phyloP scores from a whole-genome alignment of 345 rosid species.

The Camelina sativa region DNA sequence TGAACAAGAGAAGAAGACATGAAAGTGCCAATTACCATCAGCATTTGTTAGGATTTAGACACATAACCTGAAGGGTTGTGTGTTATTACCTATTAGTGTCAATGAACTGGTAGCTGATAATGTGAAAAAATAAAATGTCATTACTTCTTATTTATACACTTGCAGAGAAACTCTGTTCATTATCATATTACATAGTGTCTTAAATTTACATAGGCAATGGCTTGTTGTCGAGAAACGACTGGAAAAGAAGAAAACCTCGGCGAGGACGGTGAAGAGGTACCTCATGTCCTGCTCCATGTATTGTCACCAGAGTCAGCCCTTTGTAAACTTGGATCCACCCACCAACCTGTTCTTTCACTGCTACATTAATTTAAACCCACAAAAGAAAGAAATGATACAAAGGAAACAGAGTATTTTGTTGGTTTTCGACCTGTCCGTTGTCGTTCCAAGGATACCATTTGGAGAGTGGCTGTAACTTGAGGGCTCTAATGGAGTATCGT shows the following conservation, averaged over 20 bases:
- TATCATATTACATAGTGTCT: neutral
- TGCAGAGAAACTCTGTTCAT: slow-evolving; percentile 19
- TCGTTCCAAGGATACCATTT: slow-evolving; percentile 95
- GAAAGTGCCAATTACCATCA: slow-evolving; percentile 2
- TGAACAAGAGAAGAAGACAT: neutral
- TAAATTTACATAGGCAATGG: slow-evolving; percentile 60
- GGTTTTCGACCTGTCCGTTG: slow-evolving; percentile 36
- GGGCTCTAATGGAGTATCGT: slow-evolving; percentile 81
- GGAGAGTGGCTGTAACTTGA: slow-evolving; percentile 71
- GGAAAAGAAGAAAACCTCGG: slow-evolving; percentile 79
- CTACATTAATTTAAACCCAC: neutral
- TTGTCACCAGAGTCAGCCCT: slow-evolving; percentile 88
- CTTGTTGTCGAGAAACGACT: slow-evolving; percentile 79
- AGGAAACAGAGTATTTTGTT: slow-evolving; percentile 1
- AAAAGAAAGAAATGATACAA: neutral
- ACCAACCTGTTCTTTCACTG: slow-evolving; percentile 62
- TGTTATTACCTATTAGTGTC: neutral
- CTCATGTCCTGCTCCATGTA: slow-evolving; percentile 93
- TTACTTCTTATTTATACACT: slow-evolving; percentile 14
- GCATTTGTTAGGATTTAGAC: slow-evolving; percentile 8
- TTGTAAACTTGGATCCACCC: slow-evolving; percentile 93
- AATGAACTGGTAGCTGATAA: neutral
- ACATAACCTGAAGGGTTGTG: slow-evolving; percentile 5
- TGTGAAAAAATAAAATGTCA: neutral
- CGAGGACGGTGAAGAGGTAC: slow-evolving; percentile 89